phyloP scores from a whole-genome alignment of 129 eudicot genomes.

The Calendula officinalis region DNA sequence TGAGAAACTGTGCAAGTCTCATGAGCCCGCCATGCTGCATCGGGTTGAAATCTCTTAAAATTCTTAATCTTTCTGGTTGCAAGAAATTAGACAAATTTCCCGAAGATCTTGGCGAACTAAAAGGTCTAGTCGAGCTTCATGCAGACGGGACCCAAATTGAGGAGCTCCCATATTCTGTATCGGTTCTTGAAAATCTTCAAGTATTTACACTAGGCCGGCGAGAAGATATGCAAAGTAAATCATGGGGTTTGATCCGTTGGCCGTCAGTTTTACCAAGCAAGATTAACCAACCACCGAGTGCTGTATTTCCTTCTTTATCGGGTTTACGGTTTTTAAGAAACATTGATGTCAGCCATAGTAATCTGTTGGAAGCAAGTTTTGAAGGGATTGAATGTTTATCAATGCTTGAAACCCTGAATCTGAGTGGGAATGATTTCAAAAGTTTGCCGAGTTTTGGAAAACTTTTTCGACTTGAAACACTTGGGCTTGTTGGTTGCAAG shows the following conservation, averaged over 20 bases:
- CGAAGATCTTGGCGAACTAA: constrained; percentile 19
- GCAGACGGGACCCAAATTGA: constrained; percentile 27
- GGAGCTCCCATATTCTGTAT: constrained; percentile 29
- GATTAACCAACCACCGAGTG: constrained; percentile 17
- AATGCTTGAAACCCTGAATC: constrained; percentile 27
- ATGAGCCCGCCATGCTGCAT: constrained; percentile 26
- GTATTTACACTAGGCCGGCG: constrained; percentile 25
- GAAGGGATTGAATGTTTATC: constrained; percentile 35
- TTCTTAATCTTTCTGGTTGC: constrained; percentile 36
- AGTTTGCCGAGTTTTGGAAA: constrained; percentile 29
- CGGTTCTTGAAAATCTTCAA: constrained; percentile 26
- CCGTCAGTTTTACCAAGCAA: constrained; percentile 18
- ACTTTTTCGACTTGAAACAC: constrained; percentile 33
- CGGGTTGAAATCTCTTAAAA: constrained; percentile 19
- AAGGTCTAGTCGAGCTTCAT: constrained; percentile 32
- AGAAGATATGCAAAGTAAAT: constrained; percentile 12
- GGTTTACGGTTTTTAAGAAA: constrained; percentile 28
- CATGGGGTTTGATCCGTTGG: constrained; percentile 22
- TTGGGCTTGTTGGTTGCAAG: constrained; percentile 45
- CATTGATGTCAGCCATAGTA: constrained; percentile 33
- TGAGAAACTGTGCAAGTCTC: constrained; percentile 25
- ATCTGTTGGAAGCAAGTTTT: constrained; percentile 23
- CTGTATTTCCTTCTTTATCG: constrained; percentile 30
- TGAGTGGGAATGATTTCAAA: constrained; percentile 34
- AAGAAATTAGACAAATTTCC: constrained; percentile 32